Evolutionary conservation across 495 filamentous ascomycete genomes (phyloP), one percentile per base, ranked within the genome.

Genomic region (Neurospora intermedia): DNA sequence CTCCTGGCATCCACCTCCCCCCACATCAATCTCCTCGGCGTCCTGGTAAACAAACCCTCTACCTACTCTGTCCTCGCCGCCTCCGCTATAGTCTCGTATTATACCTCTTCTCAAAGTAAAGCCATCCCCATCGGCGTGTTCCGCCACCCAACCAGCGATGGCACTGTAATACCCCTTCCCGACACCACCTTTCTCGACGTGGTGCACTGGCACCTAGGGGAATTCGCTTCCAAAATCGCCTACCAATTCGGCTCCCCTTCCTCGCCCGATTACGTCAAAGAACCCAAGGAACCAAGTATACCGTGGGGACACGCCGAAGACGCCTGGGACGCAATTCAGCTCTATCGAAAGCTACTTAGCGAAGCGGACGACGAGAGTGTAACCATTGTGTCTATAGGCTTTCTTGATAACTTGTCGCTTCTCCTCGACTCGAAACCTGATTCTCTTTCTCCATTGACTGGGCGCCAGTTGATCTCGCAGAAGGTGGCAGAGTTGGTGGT

Each of bases 401-500:
- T 83, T 43, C 69, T 84, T 1, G 81, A 82, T 40, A 84, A 84
- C 81, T 77, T 86, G 0, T 84, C 84, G 0, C 78, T 70, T 0
- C 78, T 86, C 1, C 73, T 86, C 6, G 77, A 81, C 42, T 85
- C 84, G 7, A 75, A 77, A 0, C 72, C 77, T 13, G 84, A 86
- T 69, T 31, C 15, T 0, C 76, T 78, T 69, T 81, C 83, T 2
- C 18, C 74, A 3, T 76, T 85, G 0, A 41, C 72, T 1, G 85
- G 85, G 1, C 74, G 48, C 4, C 78, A 76, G 39, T 81, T 87
- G 16, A 71, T 86, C 18, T 73, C 77, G 0, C 72, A 69, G 5
- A 87, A 86, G 69, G 82, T 87, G 0, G 72, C 76, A 3, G 82
- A 87, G 72, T 77, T 87, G 3, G 81, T 85, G 0, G 46, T 86